phyloP scores from a whole-genome alignment of 345 rosid genomes.

The Heritiera fomes region DNA sequence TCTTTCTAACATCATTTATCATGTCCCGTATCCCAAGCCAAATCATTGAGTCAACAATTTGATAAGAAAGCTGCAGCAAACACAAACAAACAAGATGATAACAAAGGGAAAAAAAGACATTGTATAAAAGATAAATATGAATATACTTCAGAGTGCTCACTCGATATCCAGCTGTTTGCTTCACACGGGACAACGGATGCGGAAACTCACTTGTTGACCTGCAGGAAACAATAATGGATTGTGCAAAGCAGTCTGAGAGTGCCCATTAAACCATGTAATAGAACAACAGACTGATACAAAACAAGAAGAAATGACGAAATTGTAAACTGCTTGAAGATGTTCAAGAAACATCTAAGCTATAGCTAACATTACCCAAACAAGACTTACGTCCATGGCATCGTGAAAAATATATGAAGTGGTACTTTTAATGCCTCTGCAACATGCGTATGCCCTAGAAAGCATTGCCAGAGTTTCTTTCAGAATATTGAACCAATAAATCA shows the following conservation, averaged over 20 bases:
- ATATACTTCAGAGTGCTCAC: constrained; percentile 43
- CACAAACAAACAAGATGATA: constrained; percentile 9
- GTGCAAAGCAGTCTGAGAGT: constrained; percentile 29
- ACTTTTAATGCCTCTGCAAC: constrained; percentile 92
- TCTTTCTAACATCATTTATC: constrained; percentile 92
- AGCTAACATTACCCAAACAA: constrained; percentile 51
- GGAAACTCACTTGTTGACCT: constrained; percentile 99
- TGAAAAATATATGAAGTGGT: constrained; percentile 96
- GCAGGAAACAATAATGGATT: constrained; percentile 32
- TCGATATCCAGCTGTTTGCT: constrained; percentile 95
- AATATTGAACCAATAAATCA: constrained; percentile 12
- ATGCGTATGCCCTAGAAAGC: constrained; percentile 77
- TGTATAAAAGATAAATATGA: background rate
- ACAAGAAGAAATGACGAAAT: constrained; percentile 23
- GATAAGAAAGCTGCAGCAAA: constrained; percentile 79
- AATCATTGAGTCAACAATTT: constrained; percentile 91
- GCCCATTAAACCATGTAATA: constrained; percentile 30
- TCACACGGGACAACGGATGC: constrained; percentile 98
- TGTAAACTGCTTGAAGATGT: constrained; percentile 18
- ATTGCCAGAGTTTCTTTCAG: constrained; percentile 13
- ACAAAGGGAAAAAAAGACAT: background rate
- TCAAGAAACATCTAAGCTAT: constrained; percentile 27
- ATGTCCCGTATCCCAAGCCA: constrained; percentile 99
- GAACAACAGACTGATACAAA: constrained; percentile 26
- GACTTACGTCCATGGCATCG: constrained; percentile 99